Evolutionary conservation across 164 flowering plant genomes (phyloP).

Genomic region (Chimonanthus salicifolius): DNA sequence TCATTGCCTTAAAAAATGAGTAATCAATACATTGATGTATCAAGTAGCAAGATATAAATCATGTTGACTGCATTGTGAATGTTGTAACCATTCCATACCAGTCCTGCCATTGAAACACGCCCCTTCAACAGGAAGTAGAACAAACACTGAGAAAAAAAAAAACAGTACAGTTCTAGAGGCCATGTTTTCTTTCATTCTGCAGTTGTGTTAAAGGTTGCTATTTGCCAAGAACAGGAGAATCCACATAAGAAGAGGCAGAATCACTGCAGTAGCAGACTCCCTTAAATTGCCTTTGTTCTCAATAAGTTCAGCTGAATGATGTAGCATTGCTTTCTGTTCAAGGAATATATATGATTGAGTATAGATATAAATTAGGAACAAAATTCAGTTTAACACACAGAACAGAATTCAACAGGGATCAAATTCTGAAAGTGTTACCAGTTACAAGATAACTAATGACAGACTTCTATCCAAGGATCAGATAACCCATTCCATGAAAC

Average conservation of each 20-base stretch:
- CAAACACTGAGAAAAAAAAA: too few relatives aligned
- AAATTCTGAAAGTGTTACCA: too few relatives aligned
- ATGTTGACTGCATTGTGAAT: background rate
- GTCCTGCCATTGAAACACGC: background rate
- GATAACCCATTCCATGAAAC: too few relatives aligned
- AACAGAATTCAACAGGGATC: too few relatives aligned
- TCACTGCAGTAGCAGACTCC: background rate
- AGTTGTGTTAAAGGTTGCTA: background rate
- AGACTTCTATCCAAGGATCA: too few relatives aligned
- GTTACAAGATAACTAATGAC: too few relatives aligned
- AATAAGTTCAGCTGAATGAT: background rate
- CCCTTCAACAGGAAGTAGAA: background rate
- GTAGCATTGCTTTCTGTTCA: background rate
- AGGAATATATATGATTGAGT: background rate
- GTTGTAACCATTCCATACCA: background rate
- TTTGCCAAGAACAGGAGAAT: background rate
- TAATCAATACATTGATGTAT: too few relatives aligned
- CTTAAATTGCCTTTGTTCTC: background rate
- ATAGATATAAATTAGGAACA: background rate
- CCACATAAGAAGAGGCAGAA: background rate
- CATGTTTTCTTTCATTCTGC: too few relatives aligned
- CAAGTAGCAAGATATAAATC: background rate
- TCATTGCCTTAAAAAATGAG: too few relatives aligned
- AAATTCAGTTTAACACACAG: too few relatives aligned
- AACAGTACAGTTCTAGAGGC: too few relatives aligned